Percentiles rank a stretch among this genome's conserved stretches.
phyloP scores from a whole-genome alignment of 1,284 basidiomycete species.

The Somion occarium region DNA sequence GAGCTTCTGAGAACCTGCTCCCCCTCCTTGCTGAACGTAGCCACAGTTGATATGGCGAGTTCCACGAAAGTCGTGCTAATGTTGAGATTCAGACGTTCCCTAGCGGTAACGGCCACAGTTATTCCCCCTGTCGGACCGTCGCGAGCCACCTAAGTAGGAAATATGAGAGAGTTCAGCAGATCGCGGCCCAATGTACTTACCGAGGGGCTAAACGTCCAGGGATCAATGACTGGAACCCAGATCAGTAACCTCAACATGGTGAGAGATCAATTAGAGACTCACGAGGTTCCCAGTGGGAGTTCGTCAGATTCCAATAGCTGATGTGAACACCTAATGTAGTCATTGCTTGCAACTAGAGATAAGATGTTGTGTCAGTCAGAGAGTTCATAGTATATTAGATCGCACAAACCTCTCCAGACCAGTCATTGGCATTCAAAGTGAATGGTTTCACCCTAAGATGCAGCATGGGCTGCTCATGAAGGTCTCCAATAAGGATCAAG shows the following conservation, averaged over 20 bases:
- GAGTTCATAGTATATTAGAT: background rate
- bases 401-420: constrained; percentile 80
- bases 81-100: constrained; percentile 89
- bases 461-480: constrained; percentile 93
- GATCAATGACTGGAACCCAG: constrained; percentile 75
- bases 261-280: constrained; percentile 21
- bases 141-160: constrained; percentile 41
- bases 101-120: constrained; percentile 66
- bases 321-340: constrained; percentile 80
- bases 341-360: constrained; percentile 68
- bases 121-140: constrained; percentile 52
- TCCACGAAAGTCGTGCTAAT: constrained; percentile 91
- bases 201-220: constrained; percentile 85
- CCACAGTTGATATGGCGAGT: constrained; percentile 72
- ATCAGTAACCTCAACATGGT: background rate
- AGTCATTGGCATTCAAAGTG: constrained; percentile 82
- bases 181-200: constrained; percentile 36
- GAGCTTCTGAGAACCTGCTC: constrained; percentile 68
- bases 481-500: constrained; percentile 90
- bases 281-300: constrained; percentile 99
- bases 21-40: constrained; percentile 72
- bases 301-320: constrained; percentile 96
- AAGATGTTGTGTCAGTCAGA: constrained; percentile 4
- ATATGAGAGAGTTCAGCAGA: background rate
- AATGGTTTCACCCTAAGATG: constrained; percentile 89